These are phyloP conservation scores for Setaria italica DNA, from an alignment of 202 grass and related monocot species.

Conservation along the genomic window DNA sequence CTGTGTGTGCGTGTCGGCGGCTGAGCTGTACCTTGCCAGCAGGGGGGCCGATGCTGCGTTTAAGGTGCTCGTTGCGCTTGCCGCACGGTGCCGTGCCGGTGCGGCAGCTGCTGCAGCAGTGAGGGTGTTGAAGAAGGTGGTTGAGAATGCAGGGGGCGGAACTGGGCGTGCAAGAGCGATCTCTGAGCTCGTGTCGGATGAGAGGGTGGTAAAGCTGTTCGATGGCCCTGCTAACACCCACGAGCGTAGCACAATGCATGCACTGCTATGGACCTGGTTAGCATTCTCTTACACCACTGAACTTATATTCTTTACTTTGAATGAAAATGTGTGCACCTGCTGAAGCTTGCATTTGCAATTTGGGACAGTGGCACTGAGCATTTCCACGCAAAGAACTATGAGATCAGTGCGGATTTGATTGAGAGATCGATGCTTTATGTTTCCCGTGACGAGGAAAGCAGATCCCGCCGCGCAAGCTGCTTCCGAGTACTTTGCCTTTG, in stretches of 20 bases:
- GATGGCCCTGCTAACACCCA: constrained; percentile 53
- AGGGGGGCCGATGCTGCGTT: constrained; percentile 66
- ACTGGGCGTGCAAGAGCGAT: constrained; percentile 57
- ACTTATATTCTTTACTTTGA: constrained; percentile 13
- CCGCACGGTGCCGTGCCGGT: constrained; percentile 56
- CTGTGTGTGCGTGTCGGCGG: constrained; percentile 62
- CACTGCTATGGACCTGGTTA: constrained; percentile 91
- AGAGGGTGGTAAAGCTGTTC: constrained; percentile 77
- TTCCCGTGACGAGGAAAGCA: constrained; percentile 73
- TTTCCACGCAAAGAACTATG: constrained; percentile 78
- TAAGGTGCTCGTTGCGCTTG: constrained; percentile 66
- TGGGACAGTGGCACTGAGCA: constrained; percentile 73
- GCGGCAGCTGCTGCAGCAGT: constrained; percentile 60
- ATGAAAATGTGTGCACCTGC: constrained; percentile 23
- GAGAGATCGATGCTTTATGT: constrained; percentile 97
- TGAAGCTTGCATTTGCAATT: constrained; percentile 44
- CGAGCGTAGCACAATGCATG: constrained; percentile 77
- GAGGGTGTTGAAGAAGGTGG: constrained; percentile 71
- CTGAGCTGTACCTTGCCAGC: constrained; percentile 71
- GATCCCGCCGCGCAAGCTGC: constrained; percentile 72
- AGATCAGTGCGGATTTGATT: constrained; percentile 67
- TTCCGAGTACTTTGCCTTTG: constrained; percentile 85
- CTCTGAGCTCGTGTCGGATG: constrained; percentile 76
- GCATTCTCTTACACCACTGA: constrained; percentile 38
- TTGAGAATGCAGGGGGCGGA: constrained; percentile 53